A percentile compares a stretch with the other conserved stretches of the same genome.
Evolutionary conservation across 352 stramenopile genomes (phyloP).

Genomic region (Phytophthora citricola): DNA sequence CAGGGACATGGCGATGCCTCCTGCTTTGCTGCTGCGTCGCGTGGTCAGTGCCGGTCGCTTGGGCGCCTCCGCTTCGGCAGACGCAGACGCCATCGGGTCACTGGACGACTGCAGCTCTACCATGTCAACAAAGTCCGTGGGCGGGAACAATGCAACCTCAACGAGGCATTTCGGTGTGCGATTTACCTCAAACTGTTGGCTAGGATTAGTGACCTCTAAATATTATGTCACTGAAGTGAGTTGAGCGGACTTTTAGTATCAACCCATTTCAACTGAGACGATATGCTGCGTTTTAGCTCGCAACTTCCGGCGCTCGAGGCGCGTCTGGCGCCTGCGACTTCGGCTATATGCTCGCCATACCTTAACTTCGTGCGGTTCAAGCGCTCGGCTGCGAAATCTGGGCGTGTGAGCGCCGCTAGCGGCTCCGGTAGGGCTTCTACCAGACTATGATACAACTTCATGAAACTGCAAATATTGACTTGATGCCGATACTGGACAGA

Average conservation of each 20-base stretch:
- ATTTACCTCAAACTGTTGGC: too few relatives aligned
- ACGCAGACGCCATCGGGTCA: neutral
- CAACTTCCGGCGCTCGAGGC: slow-evolving; percentile 18
- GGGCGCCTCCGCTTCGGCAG: neutral
- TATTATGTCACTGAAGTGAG: neutral
- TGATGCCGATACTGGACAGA: slow-evolving; percentile 39
- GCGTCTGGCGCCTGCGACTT: slow-evolving; percentile 6
- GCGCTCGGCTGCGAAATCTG: slow-evolving; percentile 39
- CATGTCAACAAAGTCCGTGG: slow-evolving; percentile 7
- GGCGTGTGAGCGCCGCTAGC: slow-evolving; percentile 18
- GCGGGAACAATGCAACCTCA: neutral
- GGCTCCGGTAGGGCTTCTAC: slow-evolving; percentile 21
- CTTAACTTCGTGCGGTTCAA: slow-evolving; percentile 38
- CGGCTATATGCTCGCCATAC: slow-evolving; percentile 15
- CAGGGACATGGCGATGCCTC: slow-evolving; percentile 29
- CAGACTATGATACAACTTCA: neutral
- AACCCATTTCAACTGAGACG: slow-evolving; percentile 9
- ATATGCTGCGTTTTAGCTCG: slow-evolving; percentile 32
- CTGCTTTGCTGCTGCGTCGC: slow-evolving; percentile 13
- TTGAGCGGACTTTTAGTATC: neutral
- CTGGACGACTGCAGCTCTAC: neutral
- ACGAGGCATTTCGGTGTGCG: neutral
- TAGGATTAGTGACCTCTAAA: neutral
- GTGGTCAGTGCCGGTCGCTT: slow-evolving; percentile 6
- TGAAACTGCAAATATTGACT: slow-evolving; percentile 4